phyloP scores from a whole-genome alignment of 805 yeast genomes.

The Candida odintsovae region DNA sequence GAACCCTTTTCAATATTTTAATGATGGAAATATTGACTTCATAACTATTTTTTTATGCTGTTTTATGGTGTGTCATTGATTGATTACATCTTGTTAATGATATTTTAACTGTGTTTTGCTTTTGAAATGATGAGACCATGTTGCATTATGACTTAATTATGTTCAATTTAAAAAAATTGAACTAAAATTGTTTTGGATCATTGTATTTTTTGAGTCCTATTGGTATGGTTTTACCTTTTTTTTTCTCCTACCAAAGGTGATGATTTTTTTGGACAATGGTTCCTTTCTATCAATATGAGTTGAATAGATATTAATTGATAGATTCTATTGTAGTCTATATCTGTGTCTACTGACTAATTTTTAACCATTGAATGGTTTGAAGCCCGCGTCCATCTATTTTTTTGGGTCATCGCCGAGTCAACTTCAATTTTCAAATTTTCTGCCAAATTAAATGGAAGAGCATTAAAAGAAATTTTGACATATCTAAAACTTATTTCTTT shows the following conservation, averaged over 20 bases:
- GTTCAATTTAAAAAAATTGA: not conserved
- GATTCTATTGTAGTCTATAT: not conserved
- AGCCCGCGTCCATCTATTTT: too few species aligned
- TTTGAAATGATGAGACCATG: not conserved
- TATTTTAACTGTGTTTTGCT: not conserved
- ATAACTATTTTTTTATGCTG: not conserved
- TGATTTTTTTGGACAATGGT: not conserved
- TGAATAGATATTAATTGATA: not conserved
- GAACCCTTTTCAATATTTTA: not conserved
- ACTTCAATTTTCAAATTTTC: not conserved
- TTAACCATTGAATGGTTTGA: too few species aligned
- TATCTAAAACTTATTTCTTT: not conserved
- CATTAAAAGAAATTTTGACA: not conserved
- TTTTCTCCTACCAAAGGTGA: not conserved
- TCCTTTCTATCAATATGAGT: not conserved
- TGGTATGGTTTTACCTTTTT: not conserved
- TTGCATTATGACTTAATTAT: not conserved
- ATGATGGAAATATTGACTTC: not conserved
- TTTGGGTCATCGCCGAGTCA: not conserved
- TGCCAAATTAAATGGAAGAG: not conserved
- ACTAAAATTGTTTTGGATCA: not conserved
- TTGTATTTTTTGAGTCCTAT: not conserved
- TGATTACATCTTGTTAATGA: not conserved
- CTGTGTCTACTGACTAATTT: too few species aligned
- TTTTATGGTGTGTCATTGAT: not conserved